Percentiles rank a stretch among this genome's conserved stretches.
These are phyloP conservation scores for Moesziomyces globuligerus DNA, from an alignment of 1,284 basidiomycete genomes.

Conservation along the genomic window DNA sequence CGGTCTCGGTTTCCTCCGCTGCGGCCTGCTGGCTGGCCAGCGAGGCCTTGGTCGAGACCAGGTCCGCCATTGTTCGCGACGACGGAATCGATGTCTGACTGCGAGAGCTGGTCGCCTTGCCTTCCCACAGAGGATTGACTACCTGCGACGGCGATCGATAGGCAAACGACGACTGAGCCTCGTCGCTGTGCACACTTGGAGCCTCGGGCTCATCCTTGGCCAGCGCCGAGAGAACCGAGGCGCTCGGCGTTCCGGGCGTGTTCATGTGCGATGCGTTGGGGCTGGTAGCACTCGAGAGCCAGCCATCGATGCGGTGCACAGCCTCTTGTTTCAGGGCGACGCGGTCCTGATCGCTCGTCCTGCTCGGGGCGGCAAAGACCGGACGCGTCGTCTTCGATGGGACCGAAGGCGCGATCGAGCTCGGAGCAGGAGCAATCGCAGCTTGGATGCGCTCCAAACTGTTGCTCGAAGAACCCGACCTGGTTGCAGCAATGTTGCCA, in stretches of 20 bases:
- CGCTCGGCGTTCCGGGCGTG: constrained; percentile 50
- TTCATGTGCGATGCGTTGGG: constrained; percentile 33
- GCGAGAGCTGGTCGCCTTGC: constrained; percentile 12
- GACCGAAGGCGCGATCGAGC: constrained; percentile 26
- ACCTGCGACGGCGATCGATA: constrained; percentile 41
- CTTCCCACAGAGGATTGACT: constrained; percentile 35
- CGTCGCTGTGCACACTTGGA: neutral
- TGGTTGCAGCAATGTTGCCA: constrained; percentile 5
- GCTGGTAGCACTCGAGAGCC: constrained; percentile 45
- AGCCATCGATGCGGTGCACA: constrained; percentile 51
- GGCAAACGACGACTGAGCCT: constrained; percentile 16
- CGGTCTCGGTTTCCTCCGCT: constrained; percentile 14
- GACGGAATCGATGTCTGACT: constrained; percentile 14
- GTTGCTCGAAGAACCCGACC: constrained; percentile 2
- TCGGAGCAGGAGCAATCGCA: constrained; percentile 5
- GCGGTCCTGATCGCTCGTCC: constrained; percentile 31
- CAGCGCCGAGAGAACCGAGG: constrained; percentile 48
- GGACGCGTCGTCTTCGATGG: constrained; percentile 29
- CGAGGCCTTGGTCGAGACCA: constrained; percentile 17
- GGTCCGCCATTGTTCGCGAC: constrained; percentile 36
- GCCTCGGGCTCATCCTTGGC: constrained; percentile 12
- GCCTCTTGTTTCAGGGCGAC: constrained; percentile 46
- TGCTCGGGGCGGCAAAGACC: constrained; percentile 14
- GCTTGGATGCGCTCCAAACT: constrained; percentile 17
- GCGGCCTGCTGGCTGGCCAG: constrained; percentile 4